Evolutionary conservation across 202 grass and related monocot genomes (phyloP).

Genomic region (Saccharum hybrid): DNA sequence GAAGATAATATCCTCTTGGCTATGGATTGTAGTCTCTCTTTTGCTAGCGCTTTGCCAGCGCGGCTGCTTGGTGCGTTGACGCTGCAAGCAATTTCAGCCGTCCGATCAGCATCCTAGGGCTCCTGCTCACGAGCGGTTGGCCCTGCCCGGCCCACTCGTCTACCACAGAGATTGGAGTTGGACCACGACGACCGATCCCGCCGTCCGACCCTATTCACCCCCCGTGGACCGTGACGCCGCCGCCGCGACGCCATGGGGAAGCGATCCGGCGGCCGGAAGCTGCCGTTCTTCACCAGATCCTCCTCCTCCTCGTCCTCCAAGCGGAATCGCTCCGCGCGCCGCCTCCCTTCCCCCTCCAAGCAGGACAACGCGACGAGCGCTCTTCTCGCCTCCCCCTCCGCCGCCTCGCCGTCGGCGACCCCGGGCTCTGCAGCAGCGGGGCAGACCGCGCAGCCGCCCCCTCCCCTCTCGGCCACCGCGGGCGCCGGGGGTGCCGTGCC

Average conservation of each 20-base stretch:
- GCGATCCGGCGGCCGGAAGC: slow-evolving; percentile 74
- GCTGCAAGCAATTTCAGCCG: neutral
- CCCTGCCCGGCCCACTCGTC: neutral
- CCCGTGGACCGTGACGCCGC: neutral
- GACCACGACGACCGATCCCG: neutral
- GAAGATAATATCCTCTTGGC: slow-evolving; percentile 50
- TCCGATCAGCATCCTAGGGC: slow-evolving; percentile 17
- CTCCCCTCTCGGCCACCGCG: neutral
- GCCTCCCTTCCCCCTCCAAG: slow-evolving; percentile 45
- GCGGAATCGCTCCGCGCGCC: slow-evolving; percentile 43
- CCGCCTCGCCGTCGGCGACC: slow-evolving; percentile 3
- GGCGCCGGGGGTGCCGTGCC: slow-evolving; percentile 20
- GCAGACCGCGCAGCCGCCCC: neutral
- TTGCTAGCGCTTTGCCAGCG: slow-evolving; percentile 15
- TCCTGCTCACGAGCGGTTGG: neutral
- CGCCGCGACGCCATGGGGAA: slow-evolving; percentile 59
- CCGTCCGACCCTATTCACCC: neutral
- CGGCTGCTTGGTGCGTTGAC: neutral
- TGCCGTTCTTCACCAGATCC: slow-evolving; percentile 66
- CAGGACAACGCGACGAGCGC: slow-evolving; percentile 16
- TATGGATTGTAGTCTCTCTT: slow-evolving; percentile 21
- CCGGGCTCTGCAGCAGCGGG: neutral
- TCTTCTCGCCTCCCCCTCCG: neutral
- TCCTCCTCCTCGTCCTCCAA: slow-evolving; percentile 52
- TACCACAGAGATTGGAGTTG: neutral